Percentiles rank a stretch among this genome's conserved stretches.
phyloP scores from a whole-genome alignment of 257 asterid species.

The Lycium ferocissimum region DNA sequence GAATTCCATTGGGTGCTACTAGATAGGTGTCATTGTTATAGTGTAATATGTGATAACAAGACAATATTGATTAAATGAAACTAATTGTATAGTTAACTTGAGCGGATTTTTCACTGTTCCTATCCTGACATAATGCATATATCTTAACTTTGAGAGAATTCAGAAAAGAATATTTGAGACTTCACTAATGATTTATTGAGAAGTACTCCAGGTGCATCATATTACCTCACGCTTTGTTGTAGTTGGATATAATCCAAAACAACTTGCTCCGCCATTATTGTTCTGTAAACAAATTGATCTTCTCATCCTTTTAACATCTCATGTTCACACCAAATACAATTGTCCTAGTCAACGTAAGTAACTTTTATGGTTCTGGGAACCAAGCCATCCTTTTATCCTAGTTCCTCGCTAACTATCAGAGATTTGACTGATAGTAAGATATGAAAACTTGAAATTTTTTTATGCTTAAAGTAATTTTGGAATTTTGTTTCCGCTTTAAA shows the following conservation, averaged over 20 bases:
- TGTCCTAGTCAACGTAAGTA: background rate
- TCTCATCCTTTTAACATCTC: background rate
- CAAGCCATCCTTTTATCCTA: slow-evolving; percentile 4
- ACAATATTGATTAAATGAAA: background rate
- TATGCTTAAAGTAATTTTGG: slow-evolving; percentile 18
- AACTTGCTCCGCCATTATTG: background rate
- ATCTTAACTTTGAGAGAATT: background rate
- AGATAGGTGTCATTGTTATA: background rate
- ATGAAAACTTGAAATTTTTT: slow-evolving; percentile 9
- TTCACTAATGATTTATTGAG: background rate
- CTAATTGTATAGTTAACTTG: background rate
- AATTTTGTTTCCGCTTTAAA: slow-evolving; percentile 10
- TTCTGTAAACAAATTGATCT: slow-evolving; percentile 1
- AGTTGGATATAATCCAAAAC: slow-evolving; percentile 16
- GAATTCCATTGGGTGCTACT: background rate
- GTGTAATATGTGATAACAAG: background rate
- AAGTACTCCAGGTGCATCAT: background rate
- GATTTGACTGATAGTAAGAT: background rate
- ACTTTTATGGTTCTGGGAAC: background rate
- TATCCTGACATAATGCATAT: background rate
- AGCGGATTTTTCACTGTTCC: background rate
- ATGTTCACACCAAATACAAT: slow-evolving; percentile 6
- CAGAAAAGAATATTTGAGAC: background rate
- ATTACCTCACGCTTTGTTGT: background rate
- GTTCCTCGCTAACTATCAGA: background rate